Evolutionary conservation across 257 asterid genomes (phyloP).

Genomic region (Thymus mandschuricus): DNA sequence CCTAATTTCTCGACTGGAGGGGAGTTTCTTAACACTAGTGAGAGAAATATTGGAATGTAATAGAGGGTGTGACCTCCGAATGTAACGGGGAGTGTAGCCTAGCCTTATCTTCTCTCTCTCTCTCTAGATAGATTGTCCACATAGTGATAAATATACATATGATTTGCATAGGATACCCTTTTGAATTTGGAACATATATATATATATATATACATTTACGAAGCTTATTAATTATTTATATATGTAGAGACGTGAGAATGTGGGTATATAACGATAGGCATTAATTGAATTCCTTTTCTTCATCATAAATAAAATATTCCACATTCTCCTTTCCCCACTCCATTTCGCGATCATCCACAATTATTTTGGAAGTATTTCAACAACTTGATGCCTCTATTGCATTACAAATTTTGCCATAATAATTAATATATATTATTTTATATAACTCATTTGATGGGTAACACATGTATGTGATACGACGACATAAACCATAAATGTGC

Average conservation of each 20-base stretch:
- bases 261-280: not conserved
- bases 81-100: conserved; percentile 35
- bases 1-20: too few species aligned
- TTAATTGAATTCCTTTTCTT: not conserved
- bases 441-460: not conserved
- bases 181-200: not conserved
- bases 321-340: conserved; percentile 26
- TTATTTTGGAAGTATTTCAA: conserved; percentile 21
- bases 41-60: too few species aligned
- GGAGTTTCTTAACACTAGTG: too few species aligned
- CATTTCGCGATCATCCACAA: conserved; percentile 18
- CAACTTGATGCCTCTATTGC: conserved; percentile 20
- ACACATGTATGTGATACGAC: not conserved
- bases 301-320: conserved; percentile 4
- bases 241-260: conserved; percentile 7
- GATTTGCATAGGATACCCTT: conserved; percentile 40
- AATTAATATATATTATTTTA: not conserved
- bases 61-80: conserved; percentile 24
- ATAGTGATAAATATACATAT: conserved; percentile 9
- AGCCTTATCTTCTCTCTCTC: conserved; percentile 31
- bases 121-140: not conserved
- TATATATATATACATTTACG: conserved; percentile 13
- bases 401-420: not conserved
- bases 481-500: not conserved
- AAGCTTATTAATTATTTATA: not conserved